A percentile compares a stretch with the other conserved stretches of the same genome.
These are phyloP conservation scores for Meripilus lineatus DNA, from an alignment of 1,284 basidiomycete species.

Conservation along the genomic window DNA sequence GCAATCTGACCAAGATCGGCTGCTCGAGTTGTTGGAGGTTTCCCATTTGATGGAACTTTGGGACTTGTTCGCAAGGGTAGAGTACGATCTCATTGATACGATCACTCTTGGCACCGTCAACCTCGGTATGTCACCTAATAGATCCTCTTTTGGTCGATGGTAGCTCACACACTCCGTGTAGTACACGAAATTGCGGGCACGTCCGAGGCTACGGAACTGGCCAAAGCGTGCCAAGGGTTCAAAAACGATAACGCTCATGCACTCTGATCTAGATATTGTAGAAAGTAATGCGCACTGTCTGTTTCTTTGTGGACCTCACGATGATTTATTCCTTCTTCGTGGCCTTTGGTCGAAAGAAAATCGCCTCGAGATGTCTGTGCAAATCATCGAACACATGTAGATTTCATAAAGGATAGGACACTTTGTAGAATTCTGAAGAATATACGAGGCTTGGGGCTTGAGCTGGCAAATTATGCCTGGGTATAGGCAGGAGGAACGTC, in stretches of 20 bases:
- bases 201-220: neutral
- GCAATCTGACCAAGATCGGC: constrained; percentile 5
- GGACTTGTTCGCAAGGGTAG: neutral
- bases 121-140: neutral
- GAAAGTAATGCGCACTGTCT: neutral
- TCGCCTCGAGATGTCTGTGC: neutral
- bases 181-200: neutral
- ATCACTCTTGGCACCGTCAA: neutral
- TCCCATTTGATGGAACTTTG: neutral
- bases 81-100: neutral
- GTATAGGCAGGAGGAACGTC: constrained; percentile 12
- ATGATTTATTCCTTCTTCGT: neutral
- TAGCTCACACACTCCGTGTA: neutral
- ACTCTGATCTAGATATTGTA: neutral
- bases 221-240: neutral
- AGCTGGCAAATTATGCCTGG: neutral
- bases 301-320: neutral
- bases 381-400: neutral
- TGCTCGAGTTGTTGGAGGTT: neutral
- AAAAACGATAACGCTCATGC: neutral
- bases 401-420: neutral
- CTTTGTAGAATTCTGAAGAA: neutral
- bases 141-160: neutral
- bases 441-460: neutral
- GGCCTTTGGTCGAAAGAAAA: neutral